Percentiles rank a stretch among this genome's conserved stretches.
Evolutionary conservation across 1,284 basidiomycete species (phyloP).

Genomic region (Neonothopanus nambi): DNA sequence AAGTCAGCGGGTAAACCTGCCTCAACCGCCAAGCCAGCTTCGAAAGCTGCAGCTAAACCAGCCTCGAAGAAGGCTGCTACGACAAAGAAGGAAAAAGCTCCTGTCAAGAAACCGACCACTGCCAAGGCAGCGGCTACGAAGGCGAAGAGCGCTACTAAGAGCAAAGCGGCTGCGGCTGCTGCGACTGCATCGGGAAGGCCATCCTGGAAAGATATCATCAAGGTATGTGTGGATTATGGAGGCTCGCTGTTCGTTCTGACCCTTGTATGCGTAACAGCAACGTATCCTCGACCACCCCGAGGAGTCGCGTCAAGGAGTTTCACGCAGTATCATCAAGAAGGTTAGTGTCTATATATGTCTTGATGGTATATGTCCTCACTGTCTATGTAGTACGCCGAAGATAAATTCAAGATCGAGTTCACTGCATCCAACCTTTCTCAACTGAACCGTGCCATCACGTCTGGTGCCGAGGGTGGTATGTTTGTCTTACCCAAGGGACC

Average conservation of each 20-base stretch:
- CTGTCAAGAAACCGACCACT: no score
- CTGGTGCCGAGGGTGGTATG: constrained; percentile 60
- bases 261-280: constrained; percentile 43
- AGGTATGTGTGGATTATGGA: constrained; percentile 33
- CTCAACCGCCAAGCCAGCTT: constrained; percentile 20
- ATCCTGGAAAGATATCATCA: constrained; percentile 65
- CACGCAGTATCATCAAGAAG: constrained; percentile 81
- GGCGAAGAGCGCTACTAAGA: neutral
- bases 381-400: constrained; percentile 66
- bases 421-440: constrained; percentile 58
- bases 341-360: constrained; percentile 25
- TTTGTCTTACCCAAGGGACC: constrained; percentile 74
- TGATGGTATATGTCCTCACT: constrained; percentile 2
- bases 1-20: constrained; percentile 18
- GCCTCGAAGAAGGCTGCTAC: constrained; percentile 18
- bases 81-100: constrained; percentile 31
- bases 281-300: constrained; percentile 67
- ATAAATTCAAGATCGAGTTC: constrained; percentile 69
- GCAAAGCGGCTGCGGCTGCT: neutral
- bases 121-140: constrained; percentile 35
- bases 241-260: constrained; percentile 17
- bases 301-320: constrained; percentile 72
- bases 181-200: constrained; percentile 29
- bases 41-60: constrained; percentile 12
- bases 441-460: constrained; percentile 71